A percentile compares a stretch with the other conserved stretches of the same genome.
Evolutionary conservation across 202 grass and related monocot species (phyloP).

Genomic region (Bolboschoenoplectus hybrid): DNA sequence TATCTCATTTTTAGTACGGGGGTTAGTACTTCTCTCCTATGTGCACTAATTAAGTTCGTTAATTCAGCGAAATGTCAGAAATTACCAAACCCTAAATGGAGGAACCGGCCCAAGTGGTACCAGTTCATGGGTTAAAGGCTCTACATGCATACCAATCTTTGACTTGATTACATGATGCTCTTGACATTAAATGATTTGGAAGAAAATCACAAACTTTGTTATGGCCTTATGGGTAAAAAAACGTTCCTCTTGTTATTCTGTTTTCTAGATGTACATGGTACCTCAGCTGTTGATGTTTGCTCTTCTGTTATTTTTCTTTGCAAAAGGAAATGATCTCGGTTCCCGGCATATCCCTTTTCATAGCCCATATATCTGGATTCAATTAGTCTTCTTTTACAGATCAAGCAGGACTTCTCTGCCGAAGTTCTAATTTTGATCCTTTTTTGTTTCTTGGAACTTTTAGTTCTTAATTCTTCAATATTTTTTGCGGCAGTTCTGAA

Average conservation of each 20-base stretch:
- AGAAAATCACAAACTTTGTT: constrained; percentile 77
- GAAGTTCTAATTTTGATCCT: not conserved
- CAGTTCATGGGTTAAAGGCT: constrained; percentile 78
- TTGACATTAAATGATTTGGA: constrained; percentile 59
- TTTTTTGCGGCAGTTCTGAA: not conserved
- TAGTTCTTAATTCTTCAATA: not conserved
- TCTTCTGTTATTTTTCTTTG: not conserved
- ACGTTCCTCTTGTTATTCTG: not conserved
- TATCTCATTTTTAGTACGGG: not conserved
- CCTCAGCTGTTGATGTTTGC: not conserved
- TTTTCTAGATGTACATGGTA: constrained; percentile 14
- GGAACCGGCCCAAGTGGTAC: not conserved
- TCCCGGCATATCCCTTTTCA: not conserved
- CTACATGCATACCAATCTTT: constrained; percentile 93
- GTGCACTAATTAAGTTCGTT: not conserved
- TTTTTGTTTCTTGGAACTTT: not conserved
- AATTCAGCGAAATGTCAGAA: not conserved
- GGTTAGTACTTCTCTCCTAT: not conserved
- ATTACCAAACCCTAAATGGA: not conserved
- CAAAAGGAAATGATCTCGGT: not conserved
- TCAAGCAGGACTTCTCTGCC: not conserved
- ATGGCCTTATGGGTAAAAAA: constrained; percentile 60
- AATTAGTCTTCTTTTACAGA: not conserved
- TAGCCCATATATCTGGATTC: not conserved
- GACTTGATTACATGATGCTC: constrained; percentile 51